phyloP scores from a whole-genome alignment of 352 stramenopile genomes.

The Discostella stelligera region DNA sequence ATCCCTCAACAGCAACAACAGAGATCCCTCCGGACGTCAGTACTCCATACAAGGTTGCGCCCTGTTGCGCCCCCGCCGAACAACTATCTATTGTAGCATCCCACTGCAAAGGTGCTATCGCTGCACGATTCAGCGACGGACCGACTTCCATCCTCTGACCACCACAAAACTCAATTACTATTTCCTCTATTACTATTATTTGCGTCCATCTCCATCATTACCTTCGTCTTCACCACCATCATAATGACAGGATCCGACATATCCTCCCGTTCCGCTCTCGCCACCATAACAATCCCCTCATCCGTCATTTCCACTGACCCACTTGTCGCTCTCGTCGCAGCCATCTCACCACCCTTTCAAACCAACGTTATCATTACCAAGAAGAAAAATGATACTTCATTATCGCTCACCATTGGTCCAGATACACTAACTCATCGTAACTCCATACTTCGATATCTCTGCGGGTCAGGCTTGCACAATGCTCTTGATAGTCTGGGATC shows the following conservation, averaged over 20 bases:
- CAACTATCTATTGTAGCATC: no score
- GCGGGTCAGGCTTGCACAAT: slow-evolving; percentile 62
- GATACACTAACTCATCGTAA: slow-evolving; percentile 63
- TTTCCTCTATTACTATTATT: no score
- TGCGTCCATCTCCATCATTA: no score
- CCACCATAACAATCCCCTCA: slow-evolving; percentile 29
- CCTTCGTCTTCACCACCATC: neutral
- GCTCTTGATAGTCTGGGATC: slow-evolving; percentile 52
- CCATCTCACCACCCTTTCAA: slow-evolving; percentile 33
- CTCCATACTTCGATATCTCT: slow-evolving; percentile 66
- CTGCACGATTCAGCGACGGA: no score
- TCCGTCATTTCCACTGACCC: slow-evolving; percentile 18
- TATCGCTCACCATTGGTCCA: slow-evolving; percentile 21
- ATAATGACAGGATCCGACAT: slow-evolving; percentile 25
- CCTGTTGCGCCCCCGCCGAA: no score
- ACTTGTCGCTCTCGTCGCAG: slow-evolving; percentile 35
- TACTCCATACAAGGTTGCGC: no score
- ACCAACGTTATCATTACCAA: slow-evolving; percentile 34
- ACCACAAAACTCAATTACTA: no score
- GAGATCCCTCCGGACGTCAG: no score
- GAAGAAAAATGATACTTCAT: slow-evolving; percentile 23
- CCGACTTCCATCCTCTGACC: no score
- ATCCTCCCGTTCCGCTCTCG: slow-evolving; percentile 36
- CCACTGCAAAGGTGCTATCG: no score
- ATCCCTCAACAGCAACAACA: no score